Evolutionary conservation across 345 rosid species (phyloP).

Genomic region (Bretschneidera sinensis): DNA sequence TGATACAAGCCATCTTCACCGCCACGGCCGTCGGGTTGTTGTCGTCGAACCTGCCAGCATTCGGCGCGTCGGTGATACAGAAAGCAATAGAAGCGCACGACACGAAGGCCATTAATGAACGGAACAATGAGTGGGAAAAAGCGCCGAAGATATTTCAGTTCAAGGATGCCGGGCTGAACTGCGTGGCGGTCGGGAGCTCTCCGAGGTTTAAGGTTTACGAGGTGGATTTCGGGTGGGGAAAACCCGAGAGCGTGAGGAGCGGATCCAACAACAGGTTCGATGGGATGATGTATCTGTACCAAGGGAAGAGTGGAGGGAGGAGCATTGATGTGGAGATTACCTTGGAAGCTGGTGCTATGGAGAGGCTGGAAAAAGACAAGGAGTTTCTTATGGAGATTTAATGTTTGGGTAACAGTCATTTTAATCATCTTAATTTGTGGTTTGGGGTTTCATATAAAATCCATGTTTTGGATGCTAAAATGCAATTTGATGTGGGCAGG

Average conservation of each 20-base stretch:
- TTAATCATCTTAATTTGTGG: too few species aligned
- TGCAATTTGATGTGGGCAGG: too few species aligned
- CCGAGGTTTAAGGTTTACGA: slow-evolving; percentile 90
- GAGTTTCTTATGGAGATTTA: slow-evolving; percentile 43
- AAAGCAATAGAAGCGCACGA: slow-evolving; percentile 66
- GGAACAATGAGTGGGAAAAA: slow-evolving; percentile 78
- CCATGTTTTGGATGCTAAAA: too few species aligned
- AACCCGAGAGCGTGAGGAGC: slow-evolving; percentile 79
- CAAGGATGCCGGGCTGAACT: slow-evolving; percentile 85
- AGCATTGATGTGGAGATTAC: slow-evolving; percentile 89
- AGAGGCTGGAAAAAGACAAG: slow-evolving; percentile 60
- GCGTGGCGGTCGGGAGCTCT: slow-evolving; percentile 91
- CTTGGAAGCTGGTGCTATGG: slow-evolving; percentile 64
- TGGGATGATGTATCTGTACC: slow-evolving; percentile 92
- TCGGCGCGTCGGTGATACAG: slow-evolving; percentile 69
- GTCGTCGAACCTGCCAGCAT: slow-evolving; percentile 52
- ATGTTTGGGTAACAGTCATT: too few species aligned
- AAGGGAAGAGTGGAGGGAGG: slow-evolving; percentile 74
- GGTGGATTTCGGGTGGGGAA: slow-evolving; percentile 90
- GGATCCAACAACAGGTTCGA: slow-evolving; percentile 89
- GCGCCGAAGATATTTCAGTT: slow-evolving; percentile 74
- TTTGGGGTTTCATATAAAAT: too few species aligned
- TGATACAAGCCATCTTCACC: slow-evolving; percentile 89
- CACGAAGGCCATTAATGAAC: slow-evolving; percentile 54
- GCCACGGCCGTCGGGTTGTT: slow-evolving; percentile 69